A percentile compares a stretch with the other conserved stretches of the same genome.
These are phyloP conservation scores for Hypoxylon trugodes DNA, from an alignment of 495 filamentous ascomycete genomes.

Conservation along the genomic window DNA sequence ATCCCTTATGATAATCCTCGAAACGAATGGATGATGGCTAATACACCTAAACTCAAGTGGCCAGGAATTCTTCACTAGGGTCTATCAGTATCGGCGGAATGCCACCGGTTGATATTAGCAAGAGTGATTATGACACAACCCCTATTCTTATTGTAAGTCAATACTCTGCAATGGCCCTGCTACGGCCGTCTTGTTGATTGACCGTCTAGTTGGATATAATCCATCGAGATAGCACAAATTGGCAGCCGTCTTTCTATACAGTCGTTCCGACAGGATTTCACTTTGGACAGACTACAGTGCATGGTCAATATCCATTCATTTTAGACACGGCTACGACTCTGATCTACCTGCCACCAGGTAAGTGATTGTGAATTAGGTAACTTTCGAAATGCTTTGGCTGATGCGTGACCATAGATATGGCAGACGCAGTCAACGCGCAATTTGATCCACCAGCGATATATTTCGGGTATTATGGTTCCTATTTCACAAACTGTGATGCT, in stretches of 20 bases:
- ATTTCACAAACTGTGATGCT: conserved; percentile 64
- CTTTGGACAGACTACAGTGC: conserved; percentile 43
- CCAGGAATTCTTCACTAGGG: conserved; percentile 50
- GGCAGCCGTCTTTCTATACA: conserved; percentile 53
- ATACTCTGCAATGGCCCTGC: not conserved
- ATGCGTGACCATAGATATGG: conserved; percentile 43
- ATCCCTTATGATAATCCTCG: not conserved
- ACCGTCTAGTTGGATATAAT: conserved; percentile 39
- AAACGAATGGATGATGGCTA: not conserved
- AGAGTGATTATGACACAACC: conserved; percentile 43
- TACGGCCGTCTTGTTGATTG: not conserved
- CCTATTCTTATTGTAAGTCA: conserved; percentile 52
- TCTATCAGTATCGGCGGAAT: conserved; percentile 64
- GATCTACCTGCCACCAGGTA: conserved; percentile 50
- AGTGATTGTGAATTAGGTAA: not conserved
- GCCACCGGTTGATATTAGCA: conserved; percentile 44
- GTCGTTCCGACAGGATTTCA: conserved; percentile 51
- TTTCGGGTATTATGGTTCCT: conserved; percentile 54
- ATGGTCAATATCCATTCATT: conserved; percentile 52
- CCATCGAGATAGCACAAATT: conserved; percentile 34
- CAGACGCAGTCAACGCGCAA: conserved; percentile 57
- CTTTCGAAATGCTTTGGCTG: not conserved
- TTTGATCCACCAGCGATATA: conserved; percentile 65
- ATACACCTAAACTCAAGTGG: conserved; percentile 30
- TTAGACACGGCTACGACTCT: conserved; percentile 59